A percentile compares a stretch with the other conserved stretches of the same genome.
Evolutionary conservation across 768 basidiomycete genomes (phyloP).

Genomic region (Lentinula aciculospora): DNA sequence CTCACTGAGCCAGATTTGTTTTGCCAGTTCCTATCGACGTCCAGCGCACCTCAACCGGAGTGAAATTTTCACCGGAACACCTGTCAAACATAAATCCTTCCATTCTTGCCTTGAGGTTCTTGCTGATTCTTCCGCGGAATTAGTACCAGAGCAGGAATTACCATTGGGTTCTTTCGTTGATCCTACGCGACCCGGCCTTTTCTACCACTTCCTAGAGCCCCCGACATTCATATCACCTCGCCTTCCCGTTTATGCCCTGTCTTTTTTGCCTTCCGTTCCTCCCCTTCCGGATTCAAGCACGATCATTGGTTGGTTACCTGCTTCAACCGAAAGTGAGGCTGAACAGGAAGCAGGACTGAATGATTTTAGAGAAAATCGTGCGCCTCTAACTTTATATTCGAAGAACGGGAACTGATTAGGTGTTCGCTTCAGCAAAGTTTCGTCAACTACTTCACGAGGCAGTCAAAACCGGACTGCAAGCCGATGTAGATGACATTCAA

Average conservation of each 20-base stretch:
- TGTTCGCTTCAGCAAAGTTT: slow-evolving; percentile 44
- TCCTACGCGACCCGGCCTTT: slow-evolving; percentile 59
- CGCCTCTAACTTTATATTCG: slow-evolving; percentile 16
- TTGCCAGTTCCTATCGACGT: not conserved
- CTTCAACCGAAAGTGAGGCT: slow-evolving; percentile 15
- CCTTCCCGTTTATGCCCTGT: slow-evolving; percentile 55
- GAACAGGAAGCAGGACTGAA: slow-evolving; percentile 48
- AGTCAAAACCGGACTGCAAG: slow-evolving; percentile 45
- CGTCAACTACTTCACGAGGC: slow-evolving; percentile 54
- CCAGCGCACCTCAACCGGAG: not conserved
- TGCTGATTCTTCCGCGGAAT: not conserved
- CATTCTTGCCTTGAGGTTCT: not conserved
- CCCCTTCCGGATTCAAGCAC: slow-evolving; percentile 38
- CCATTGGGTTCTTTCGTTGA: slow-evolving; percentile 32
- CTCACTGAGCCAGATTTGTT: not conserved
- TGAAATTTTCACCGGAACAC: not conserved
- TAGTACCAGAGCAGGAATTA: not conserved
- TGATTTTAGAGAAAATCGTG: slow-evolving; percentile 72
- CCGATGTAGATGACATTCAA: slow-evolving; percentile 62
- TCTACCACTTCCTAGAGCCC: slow-evolving; percentile 58
- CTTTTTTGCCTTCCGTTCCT: slow-evolving; percentile 49
- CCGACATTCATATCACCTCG: slow-evolving; percentile 42
- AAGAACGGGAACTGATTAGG: not conserved
- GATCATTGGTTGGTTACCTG: slow-evolving; percentile 70
- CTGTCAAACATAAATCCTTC: not conserved